Evolutionary conservation across 176 grass and related monocot species (phyloP).

Genomic region (Juncus inflexus): DNA sequence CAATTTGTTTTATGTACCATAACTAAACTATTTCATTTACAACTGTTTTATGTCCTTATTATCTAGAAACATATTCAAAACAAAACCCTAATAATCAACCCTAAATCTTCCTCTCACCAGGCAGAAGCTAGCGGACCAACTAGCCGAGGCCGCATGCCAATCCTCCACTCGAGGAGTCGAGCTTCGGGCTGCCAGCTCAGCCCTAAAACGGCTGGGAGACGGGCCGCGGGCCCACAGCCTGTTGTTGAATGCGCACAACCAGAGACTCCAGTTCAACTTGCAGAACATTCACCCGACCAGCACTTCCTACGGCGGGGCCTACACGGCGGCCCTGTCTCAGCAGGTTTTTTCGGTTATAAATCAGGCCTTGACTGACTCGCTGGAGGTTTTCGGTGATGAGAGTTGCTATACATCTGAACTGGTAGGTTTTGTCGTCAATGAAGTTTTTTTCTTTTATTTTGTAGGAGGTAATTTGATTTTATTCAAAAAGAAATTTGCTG

Average conservation of each 20-base stretch:
- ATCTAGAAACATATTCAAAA: too few relatives aligned
- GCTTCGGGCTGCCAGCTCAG: constrained; percentile 88
- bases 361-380: constrained; percentile 84
- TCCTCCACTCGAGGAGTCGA: constrained; percentile 84
- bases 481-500: too few relatives aligned
- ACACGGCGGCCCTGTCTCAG: constrained; percentile 86
- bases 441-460: too few relatives aligned
- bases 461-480: too few relatives aligned
- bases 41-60: too few relatives aligned
- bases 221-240: constrained; percentile 86
- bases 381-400: constrained; percentile 91
- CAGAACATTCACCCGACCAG: constrained; percentile 88
- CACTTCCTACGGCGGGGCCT: constrained; percentile 90
- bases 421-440: too few relatives aligned
- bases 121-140: constrained; percentile 79
- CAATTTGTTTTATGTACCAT: too few relatives aligned
- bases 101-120: neutral
- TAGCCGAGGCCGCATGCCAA: constrained; percentile 91
- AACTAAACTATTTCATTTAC: too few relatives aligned
- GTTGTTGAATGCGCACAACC: constrained; percentile 75
- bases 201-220: constrained; percentile 96
- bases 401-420: constrained; percentile 75
- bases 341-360: constrained; percentile 89
- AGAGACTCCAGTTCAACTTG: constrained; percentile 93
- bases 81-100: too few relatives aligned